Base-by-base conservation (phyloP, 345 rosid genomes). In the Punica granatum region DNA sequence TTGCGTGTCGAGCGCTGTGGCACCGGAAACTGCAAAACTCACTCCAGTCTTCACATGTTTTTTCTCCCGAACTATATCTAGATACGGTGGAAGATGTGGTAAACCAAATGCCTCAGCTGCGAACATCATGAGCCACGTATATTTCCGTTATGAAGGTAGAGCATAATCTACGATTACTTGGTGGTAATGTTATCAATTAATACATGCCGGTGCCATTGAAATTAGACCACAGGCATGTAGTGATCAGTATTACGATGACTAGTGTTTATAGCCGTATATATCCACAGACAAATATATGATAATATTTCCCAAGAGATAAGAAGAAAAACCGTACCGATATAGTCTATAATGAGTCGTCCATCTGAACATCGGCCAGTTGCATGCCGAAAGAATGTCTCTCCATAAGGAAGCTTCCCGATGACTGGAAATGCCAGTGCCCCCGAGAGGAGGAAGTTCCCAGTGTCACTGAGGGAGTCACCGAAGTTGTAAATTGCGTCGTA, bases 381-480 rank as follows among this genome's bases (percentile, higher is more conserved):
- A 23, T 36, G 87, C 36, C 75, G 64, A 31, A 90, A 88, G 78
- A 80, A 87, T 43, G 92, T 88, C 80, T 76, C 64, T 0, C 92
- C 94, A 2, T 86, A 86, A 0, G 92, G 97, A 36, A 63, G 85
- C 66, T 71, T 79, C 13, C 77, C 85, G n/a, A 88, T 78, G 49
- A 72, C 74, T 0, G 88, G 94, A 70, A 77, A 78, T 18, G 75
- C 66, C 0, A 71, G 64, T 37, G 82, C 86, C 25, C 86, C 83
- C 32, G 94, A 82, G 25, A 66, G 74, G 7, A 90, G 84, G 61
- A 77, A 81, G 72, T 90, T 88, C 19, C 94, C 97, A 0, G 90
- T 84, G 73, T 88, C 97, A 56, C 94, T 90, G 34, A 88, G 73
- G 33, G 97, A 90, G 77, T 90, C 94, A 0, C 97, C 97, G 3